Conservation (phyloP, 257 asterid species). For the Salvia hispanica region DNA sequence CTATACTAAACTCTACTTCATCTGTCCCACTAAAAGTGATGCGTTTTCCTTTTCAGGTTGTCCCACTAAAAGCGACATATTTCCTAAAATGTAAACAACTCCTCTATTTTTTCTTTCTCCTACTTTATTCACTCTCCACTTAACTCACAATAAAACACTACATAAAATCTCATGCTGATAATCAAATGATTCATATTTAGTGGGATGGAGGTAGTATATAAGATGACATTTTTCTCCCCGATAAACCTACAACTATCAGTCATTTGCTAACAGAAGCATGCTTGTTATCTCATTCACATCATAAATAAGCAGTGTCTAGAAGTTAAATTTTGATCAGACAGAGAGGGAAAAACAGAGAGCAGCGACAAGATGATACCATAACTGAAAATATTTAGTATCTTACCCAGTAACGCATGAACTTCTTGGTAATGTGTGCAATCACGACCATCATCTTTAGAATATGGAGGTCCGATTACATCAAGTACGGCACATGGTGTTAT, state of each 20-base stretch:
- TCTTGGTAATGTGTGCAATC: slow-evolving; percentile 71
- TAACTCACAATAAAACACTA: too few relatives aligned
- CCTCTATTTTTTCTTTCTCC: too few relatives aligned
- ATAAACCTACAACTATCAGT: background rate
- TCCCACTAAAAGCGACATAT: too few relatives aligned
- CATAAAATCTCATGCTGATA: background rate
- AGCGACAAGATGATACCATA: background rate
- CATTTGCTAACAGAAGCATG: background rate
- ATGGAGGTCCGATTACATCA: slow-evolving; percentile 86
- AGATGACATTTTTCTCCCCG: background rate
- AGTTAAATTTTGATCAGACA: too few relatives aligned
- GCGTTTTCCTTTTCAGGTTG: too few relatives aligned
- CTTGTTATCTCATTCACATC: too few relatives aligned
- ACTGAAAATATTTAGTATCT: background rate
- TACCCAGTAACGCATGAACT: slow-evolving; percentile 40
- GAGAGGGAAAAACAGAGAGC: background rate
- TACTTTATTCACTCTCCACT: too few relatives aligned
- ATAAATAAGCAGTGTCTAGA: too few relatives aligned
- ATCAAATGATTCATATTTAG: too few relatives aligned
- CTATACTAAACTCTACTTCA: background rate
- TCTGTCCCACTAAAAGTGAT: too few relatives aligned
- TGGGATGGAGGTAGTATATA: too few relatives aligned
- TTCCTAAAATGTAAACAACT: too few relatives aligned
- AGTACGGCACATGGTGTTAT: slow-evolving; percentile 82
- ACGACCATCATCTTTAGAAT: slow-evolving; percentile 66